Evolutionary conservation across 768 basidiomycete genomes (phyloP).

Genomic region (Nevesoporus exiguus): DNA sequence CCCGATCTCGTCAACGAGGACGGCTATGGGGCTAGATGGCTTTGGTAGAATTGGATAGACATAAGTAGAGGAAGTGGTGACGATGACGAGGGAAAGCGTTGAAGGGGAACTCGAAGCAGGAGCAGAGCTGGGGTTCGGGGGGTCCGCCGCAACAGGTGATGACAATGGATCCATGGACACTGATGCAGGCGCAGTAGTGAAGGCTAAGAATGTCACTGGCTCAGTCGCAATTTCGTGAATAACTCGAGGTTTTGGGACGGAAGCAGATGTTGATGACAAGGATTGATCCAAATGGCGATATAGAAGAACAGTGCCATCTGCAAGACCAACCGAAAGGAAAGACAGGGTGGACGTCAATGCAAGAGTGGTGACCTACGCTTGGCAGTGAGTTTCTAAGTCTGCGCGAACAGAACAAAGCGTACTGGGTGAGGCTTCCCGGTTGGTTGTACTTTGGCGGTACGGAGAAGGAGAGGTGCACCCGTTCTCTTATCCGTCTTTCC

Average conservation of each 20-base stretch:
- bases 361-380: constrained; percentile 63
- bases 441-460: constrained; percentile 74
- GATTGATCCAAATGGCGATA: constrained; percentile 93
- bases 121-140: constrained; percentile 11
- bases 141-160: constrained; percentile 8
- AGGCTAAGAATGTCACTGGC: constrained; percentile 90
- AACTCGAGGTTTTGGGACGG: constrained; percentile 81
- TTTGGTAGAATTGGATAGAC: constrained; percentile 71
- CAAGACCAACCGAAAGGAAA: constrained; percentile 90
- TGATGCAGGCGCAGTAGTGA: constrained; percentile 43
- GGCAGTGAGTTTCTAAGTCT: background rate
- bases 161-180: constrained; percentile 23
- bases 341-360: constrained; percentile 75
- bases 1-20: constrained; percentile 83
- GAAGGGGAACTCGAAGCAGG: constrained; percentile 26
- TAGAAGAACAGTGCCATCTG: constrained; percentile 88
- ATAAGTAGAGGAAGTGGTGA: constrained; percentile 82
- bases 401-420: constrained; percentile 12
- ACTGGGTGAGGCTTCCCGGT: constrained; percentile 79
- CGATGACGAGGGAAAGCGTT: constrained; percentile 70
- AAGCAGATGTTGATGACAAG: constrained; percentile 63
- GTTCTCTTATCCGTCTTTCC: constrained; percentile 64
- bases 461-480: constrained; percentile 58
- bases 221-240: constrained; percentile 83
- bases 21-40: constrained; percentile 61